phyloP scores from a whole-genome alignment of 2,329 filamentous ascomycete genomes.

The Penicillium decumbens region DNA sequence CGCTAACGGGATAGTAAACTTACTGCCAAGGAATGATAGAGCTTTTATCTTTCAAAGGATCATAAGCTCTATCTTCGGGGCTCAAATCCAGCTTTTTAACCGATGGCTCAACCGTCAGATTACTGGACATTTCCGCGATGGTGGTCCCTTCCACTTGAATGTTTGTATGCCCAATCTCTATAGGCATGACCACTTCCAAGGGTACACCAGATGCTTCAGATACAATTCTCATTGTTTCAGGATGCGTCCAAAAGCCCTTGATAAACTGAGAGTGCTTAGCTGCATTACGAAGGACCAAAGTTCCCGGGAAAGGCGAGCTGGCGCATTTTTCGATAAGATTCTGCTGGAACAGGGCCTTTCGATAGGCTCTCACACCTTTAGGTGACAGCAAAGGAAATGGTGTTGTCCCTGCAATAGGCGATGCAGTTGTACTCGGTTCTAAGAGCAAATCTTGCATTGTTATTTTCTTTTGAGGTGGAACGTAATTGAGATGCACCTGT shows the following conservation, averaged over 20 bases:
- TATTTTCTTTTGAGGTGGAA: slow-evolving; percentile 9
- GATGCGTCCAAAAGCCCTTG: slow-evolving; percentile 24
- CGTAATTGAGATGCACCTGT: slow-evolving; percentile 15
- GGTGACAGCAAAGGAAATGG: slow-evolving; percentile 12
- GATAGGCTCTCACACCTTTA: slow-evolving; percentile 11
- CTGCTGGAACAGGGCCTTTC: slow-evolving; percentile 11
- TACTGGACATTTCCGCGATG: slow-evolving; percentile 11
- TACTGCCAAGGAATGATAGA: slow-evolving; percentile 25
- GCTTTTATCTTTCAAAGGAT: slow-evolving; percentile 16
- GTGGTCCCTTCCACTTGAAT: slow-evolving; percentile 20
- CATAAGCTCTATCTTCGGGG: slow-evolving; percentile 12
- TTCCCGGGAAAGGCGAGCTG: slow-evolving; percentile 15
- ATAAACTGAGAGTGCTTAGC: slow-evolving; percentile 22
- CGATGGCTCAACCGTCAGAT: slow-evolving; percentile 16
- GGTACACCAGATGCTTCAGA: slow-evolving; percentile 22
- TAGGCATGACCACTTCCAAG: slow-evolving; percentile 22
- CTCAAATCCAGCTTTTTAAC: slow-evolving; percentile 12
- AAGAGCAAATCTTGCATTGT: slow-evolving; percentile 13
- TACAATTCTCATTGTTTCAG: slow-evolving; percentile 20
- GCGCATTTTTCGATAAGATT: slow-evolving; percentile 11
- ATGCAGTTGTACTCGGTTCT: slow-evolving; percentile 1
- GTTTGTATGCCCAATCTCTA: slow-evolving; percentile 27
- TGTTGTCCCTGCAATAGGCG: slow-evolving; percentile 11
- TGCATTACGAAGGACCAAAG: slow-evolving; percentile 21
- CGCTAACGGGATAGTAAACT: slow-evolving; percentile 1